Percentiles rank a stretch among this genome's conserved stretches.
These are phyloP conservation scores for Starmerella lactis-condensi DNA, from an alignment of 805 yeast genomes.

Conservation along the genomic window DNA sequence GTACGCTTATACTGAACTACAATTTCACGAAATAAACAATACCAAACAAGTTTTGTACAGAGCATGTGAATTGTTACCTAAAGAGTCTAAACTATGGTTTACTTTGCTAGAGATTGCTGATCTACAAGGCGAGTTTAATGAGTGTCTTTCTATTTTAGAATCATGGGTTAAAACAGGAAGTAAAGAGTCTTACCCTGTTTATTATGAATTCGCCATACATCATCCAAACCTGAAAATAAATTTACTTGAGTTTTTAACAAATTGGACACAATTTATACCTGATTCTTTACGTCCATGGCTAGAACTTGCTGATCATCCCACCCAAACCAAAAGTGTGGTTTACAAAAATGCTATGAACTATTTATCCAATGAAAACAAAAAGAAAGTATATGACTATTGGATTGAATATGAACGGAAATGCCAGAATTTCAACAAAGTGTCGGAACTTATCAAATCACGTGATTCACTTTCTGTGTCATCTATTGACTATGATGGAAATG, in stretches of 20 bases:
- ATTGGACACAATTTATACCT: conserved; percentile 3
- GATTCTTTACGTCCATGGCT: conserved; percentile 1
- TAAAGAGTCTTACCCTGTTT: conserved; percentile 2
- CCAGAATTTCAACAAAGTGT: background rate
- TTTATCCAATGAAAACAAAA: background rate
- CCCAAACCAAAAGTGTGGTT: too few species aligned
- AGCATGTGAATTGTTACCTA: conserved; percentile 54
- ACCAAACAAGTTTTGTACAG: conserved; percentile 73
- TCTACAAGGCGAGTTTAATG: conserved; percentile 41
- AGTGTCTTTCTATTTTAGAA: conserved; percentile 48
- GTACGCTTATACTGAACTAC: conserved; percentile 62
- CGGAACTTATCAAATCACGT: background rate
- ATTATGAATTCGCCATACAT: conserved; percentile 5
- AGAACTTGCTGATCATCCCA: too few species aligned
- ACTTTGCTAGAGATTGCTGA: conserved; percentile 70
- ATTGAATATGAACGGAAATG: background rate
- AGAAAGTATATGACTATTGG: background rate
- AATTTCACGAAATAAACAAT: conserved; percentile 57
- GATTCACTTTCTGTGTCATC: too few species aligned
- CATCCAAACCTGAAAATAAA: too few species aligned
- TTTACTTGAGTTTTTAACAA: background rate
- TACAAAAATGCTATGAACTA: too few species aligned
- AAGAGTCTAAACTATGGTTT: conserved; percentile 74
- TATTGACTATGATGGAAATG: too few species aligned
- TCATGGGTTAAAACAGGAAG: conserved; percentile 42